Conservation (phyloP, 371 early-diverging fungal genomes). For the Mucor plumbeus region DNA sequence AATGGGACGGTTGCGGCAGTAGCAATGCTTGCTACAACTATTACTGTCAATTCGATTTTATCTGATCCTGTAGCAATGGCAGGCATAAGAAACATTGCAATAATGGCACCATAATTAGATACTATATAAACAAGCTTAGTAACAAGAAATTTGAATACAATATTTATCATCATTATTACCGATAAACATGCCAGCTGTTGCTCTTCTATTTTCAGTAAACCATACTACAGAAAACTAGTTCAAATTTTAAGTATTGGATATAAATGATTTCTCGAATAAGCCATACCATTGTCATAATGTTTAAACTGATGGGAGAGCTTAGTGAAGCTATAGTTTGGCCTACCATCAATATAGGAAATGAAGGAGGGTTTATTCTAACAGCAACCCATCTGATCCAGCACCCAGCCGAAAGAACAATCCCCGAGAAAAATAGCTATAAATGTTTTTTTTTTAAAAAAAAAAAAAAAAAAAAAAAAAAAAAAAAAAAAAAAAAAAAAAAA, state of each 20-base stretch:
- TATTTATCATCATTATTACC: conserved; percentile 8
- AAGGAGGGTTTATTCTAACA: conserved; percentile 44
- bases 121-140: conserved; percentile 2
- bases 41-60: conserved; percentile 41
- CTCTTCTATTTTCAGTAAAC: conserved; percentile 63
- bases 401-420: conserved; percentile 52
- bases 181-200: conserved; percentile 61
- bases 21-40: conserved; percentile 54
- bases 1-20: conserved; percentile 53
- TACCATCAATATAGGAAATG: conserved; percentile 54
- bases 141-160: background rate
- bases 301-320: conserved; percentile 66
- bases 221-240: conserved; percentile 56
- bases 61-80: conserved; percentile 51
- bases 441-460: too few species aligned
- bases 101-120: conserved; percentile 52
- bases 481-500: too few species aligned
- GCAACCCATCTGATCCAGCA: conserved; percentile 66
- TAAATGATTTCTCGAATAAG: background rate
- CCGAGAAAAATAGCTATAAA: conserved; percentile 43
- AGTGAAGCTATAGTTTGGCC: conserved; percentile 67
- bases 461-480: too few species aligned
- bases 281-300: conserved; percentile 58
- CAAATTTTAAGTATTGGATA: too few species aligned
- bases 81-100: conserved; percentile 59